phyloP scores from a whole-genome alignment of 2,329 filamentous ascomycete species.

The Hypoxylon rubiginosum region DNA sequence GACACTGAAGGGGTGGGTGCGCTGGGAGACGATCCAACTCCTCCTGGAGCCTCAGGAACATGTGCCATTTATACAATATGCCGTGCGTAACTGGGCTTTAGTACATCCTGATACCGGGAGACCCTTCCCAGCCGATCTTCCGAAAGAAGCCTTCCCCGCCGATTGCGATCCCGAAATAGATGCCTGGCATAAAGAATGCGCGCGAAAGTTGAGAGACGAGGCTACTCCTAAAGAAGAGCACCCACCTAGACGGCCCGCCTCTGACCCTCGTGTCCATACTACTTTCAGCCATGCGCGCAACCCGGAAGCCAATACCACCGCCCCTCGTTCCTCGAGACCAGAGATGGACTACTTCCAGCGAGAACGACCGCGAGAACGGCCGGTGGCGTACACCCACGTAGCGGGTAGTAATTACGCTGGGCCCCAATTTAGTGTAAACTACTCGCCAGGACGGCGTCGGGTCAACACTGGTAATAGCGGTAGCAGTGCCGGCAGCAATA shows the following conservation, averaged over 20 bases:
- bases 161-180: slow-evolving; percentile 84
- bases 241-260: slow-evolving; percentile 39
- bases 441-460: slow-evolving; percentile 42
- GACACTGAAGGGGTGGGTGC: slow-evolving; percentile 85
- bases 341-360: slow-evolving; percentile 55
- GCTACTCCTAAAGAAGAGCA: slow-evolving; percentile 57
- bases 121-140: slow-evolving; percentile 72
- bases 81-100: slow-evolving; percentile 82
- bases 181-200: slow-evolving; percentile 86
- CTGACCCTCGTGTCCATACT: slow-evolving; percentile 50
- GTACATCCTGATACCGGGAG: slow-evolving; percentile 80
- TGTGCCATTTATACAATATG: slow-evolving; percentile 83
- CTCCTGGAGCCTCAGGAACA: slow-evolving; percentile 90
- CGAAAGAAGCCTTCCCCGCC: slow-evolving; percentile 75
- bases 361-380: slow-evolving; percentile 56
- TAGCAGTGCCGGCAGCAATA: slow-evolving; percentile 42
- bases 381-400: slow-evolving; percentile 48
- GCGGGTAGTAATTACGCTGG: slow-evolving; percentile 45
- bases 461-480: slow-evolving; percentile 51
- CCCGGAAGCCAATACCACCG: slow-evolving; percentile 34
- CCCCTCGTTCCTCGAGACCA: slow-evolving; percentile 47
- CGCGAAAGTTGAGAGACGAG: slow-evolving; percentile 76
- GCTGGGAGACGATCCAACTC: slow-evolving; percentile 94
- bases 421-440: slow-evolving; percentile 44
- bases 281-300: slow-evolving; percentile 51